Evolutionary conservation across 352 stramenopile species (phyloP).

Genomic region (Phytophthora boehmeriae): DNA sequence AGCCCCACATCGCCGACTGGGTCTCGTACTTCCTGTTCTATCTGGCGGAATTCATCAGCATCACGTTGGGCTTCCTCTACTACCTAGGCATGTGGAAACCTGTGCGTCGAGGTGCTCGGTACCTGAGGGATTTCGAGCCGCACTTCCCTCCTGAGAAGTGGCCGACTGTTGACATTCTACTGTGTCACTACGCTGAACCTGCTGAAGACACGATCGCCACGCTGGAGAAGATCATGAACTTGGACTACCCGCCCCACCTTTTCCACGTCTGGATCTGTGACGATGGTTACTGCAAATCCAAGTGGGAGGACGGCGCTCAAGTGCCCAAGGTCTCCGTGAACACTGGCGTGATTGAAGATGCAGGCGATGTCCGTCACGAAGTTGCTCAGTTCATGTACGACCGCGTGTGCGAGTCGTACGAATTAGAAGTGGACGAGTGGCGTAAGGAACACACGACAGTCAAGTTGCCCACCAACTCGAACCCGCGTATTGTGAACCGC

Average conservation of each 20-base stretch:
- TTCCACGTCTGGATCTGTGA: constrained; percentile 82
- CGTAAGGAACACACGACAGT: constrained; percentile 73
- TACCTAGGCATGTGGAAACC: constrained; percentile 85
- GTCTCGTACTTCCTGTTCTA: constrained; percentile 80
- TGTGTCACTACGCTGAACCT: constrained; percentile 80
- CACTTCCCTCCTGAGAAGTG: constrained; percentile 72
- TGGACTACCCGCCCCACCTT: constrained; percentile 76
- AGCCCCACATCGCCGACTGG: constrained; percentile 64
- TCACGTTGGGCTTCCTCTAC: constrained; percentile 70
- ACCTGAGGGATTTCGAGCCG: constrained; percentile 72
- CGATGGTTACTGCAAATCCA: constrained; percentile 76
- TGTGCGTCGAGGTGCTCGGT: constrained; percentile 70
- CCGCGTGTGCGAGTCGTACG: constrained; percentile 68
- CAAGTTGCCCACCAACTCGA: constrained; percentile 60
- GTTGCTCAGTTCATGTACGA: constrained; percentile 83
- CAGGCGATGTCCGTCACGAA: constrained; percentile 71
- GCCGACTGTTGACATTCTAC: constrained; percentile 80
- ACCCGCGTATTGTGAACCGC: constrained; percentile 53
- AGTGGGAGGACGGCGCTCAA: constrained; percentile 52
- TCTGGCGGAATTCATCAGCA: constrained; percentile 74
- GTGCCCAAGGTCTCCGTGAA: constrained; percentile 72
- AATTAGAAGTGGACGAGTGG: constrained; percentile 76
- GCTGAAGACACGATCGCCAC: constrained; percentile 80
- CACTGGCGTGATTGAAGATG: constrained; percentile 69
- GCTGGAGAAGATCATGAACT: constrained; percentile 74